phyloP scores from a whole-genome alignment of 768 basidiomycete genomes.

The Hebeloma cylindrosporum region DNA sequence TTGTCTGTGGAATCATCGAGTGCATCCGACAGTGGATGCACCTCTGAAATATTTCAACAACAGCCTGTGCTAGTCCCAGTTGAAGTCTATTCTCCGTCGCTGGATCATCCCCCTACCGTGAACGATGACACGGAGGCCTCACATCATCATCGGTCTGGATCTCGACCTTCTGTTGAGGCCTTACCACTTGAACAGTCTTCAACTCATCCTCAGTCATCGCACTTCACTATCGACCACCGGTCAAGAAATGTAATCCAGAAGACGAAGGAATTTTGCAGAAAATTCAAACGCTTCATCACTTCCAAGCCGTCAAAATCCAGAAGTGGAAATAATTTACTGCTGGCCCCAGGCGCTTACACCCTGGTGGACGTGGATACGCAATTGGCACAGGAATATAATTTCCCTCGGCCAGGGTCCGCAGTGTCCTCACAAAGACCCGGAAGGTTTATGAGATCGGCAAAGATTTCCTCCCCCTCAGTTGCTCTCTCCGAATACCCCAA shows the following conservation, averaged over 20 bases:
- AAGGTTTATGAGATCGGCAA: constrained; percentile 10
- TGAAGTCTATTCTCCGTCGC: too few relatives aligned
- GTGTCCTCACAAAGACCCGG: constrained; percentile 4
- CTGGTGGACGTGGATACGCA: not conserved
- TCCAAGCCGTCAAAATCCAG: constrained; percentile 3
- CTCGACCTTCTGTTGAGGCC: too few relatives aligned
- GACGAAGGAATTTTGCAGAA: constrained; percentile 18
- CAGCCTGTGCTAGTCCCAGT: too few relatives aligned
- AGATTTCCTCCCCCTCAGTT: constrained; percentile 21
- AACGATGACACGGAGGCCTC: too few relatives aligned
- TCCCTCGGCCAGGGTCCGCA: constrained; percentile 7
- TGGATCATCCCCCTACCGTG: too few relatives aligned
- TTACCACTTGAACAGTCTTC: too few relatives aligned
- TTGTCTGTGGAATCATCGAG: not conserved
- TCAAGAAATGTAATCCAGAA: constrained; percentile 19
- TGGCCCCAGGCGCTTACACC: not conserved
- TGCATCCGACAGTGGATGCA: too few relatives aligned
- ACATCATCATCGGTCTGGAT: too few relatives aligned
- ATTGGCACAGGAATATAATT: not conserved
- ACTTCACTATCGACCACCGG: too few relatives aligned
- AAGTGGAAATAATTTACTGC: not conserved
- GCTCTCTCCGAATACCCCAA: constrained; percentile 8
- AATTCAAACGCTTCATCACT: constrained; percentile 18
- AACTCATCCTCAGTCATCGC: not conserved
- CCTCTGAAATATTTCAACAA: too few relatives aligned